A percentile compares a stretch with the other conserved stretches of the same genome.
Conservation (phyloP, 495 filamentous ascomycete species). For the Podospora appendiculata region DNA sequence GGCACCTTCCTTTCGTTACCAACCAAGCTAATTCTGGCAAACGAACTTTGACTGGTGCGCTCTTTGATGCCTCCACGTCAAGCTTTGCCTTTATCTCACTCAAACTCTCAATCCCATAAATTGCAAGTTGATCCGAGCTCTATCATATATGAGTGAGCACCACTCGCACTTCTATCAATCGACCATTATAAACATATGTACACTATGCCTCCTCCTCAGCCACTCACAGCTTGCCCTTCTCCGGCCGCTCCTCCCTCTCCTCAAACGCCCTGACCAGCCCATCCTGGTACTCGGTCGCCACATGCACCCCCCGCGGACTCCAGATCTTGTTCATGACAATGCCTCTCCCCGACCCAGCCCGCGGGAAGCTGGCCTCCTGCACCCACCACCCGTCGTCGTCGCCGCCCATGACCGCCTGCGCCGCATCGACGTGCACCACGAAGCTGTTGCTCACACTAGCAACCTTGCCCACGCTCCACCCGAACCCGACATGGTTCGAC, state of each 20-base stretch:
- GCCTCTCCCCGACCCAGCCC: constrained; percentile 47
- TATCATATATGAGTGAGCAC: too few relatives aligned
- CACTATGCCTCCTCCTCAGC: background rate
- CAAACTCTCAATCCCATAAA: too few relatives aligned
- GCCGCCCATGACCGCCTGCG: constrained; percentile 31
- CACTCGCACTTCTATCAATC: too few relatives aligned
- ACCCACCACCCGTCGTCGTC: constrained; percentile 54
- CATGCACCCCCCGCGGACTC: constrained; percentile 50
- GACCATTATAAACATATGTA: too few relatives aligned
- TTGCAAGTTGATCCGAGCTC: too few relatives aligned
- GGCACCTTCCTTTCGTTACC: too few relatives aligned
- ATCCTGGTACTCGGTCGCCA: constrained; percentile 60
- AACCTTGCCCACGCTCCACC: constrained; percentile 41
- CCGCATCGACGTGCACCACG: constrained; percentile 49
- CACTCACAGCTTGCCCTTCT: constrained; percentile 6
- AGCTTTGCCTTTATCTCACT: too few relatives aligned
- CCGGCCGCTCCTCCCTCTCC: constrained; percentile 3
- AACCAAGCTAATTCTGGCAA: too few relatives aligned
- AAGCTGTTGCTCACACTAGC: constrained; percentile 56
- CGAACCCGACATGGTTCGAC: constrained; percentile 51
- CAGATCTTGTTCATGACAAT: constrained; percentile 58
- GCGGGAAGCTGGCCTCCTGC: constrained; percentile 56
- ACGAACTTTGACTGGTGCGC: too few relatives aligned
- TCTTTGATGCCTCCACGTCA: too few relatives aligned
- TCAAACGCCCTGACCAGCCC: constrained; percentile 31